phyloP scores from a whole-genome alignment of 495 filamentous ascomycete genomes.

The Pyrenopolyporus hunteri region DNA sequence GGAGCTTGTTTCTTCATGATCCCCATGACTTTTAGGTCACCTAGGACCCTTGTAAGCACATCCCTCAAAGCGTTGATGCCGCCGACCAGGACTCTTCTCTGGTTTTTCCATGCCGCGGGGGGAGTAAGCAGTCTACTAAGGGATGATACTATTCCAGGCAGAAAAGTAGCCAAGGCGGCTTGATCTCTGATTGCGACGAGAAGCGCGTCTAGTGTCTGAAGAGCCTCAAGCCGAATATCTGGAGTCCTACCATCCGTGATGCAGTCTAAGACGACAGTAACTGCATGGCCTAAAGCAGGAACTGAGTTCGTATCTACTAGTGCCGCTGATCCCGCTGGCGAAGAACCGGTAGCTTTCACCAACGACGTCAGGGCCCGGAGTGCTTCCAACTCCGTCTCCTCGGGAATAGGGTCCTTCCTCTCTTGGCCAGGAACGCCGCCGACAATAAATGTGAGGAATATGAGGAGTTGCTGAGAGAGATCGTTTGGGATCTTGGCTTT shows the following conservation, averaged over 20 bases:
- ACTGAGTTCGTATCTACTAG: constrained; percentile 65
- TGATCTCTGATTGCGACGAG: constrained; percentile 68
- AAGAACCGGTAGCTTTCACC: constrained; percentile 43
- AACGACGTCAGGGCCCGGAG: constrained; percentile 52
- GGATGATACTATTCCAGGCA: constrained; percentile 86
- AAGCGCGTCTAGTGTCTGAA: constrained; percentile 67
- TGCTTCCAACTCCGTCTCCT: constrained; percentile 69
- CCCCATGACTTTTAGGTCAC: constrained; percentile 61
- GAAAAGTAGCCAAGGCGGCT: constrained; percentile 76
- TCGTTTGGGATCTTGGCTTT: constrained; percentile 65
- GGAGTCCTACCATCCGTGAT: constrained; percentile 63
- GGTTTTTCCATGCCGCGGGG: constrained; percentile 65
- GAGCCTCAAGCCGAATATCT: constrained; percentile 69
- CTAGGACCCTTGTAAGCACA: constrained; percentile 68
- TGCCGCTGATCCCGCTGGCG: constrained; percentile 43
- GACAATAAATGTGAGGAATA: constrained; percentile 80
- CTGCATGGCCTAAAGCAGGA: constrained; percentile 81
- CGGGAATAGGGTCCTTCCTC: constrained; percentile 57
- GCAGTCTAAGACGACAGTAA: constrained; percentile 81
- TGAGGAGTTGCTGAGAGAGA: constrained; percentile 81
- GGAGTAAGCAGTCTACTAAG: constrained; percentile 77
- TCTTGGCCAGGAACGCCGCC: constrained; percentile 68
- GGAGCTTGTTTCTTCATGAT: constrained; percentile 44
- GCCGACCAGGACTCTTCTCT: constrained; percentile 66
- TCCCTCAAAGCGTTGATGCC: constrained; percentile 65